Evolutionary conservation across 768 basidiomycete genomes (phyloP), one percentile per base, ranked within the genome.

Genomic region (Pluteus cervinus): DNA sequence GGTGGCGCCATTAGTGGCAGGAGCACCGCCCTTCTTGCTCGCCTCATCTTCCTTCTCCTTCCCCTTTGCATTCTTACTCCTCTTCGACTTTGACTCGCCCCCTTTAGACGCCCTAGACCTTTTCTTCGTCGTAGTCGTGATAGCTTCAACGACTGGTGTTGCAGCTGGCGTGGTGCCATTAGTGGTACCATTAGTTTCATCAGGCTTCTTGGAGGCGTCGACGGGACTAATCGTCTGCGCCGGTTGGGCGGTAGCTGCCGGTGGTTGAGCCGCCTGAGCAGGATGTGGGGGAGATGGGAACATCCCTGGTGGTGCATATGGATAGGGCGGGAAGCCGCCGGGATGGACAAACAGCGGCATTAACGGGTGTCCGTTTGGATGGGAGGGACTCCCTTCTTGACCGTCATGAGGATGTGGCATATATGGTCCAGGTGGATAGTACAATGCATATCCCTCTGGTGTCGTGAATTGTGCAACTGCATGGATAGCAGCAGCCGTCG

Each of bases 291-390:
- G 41, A 9, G 47, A 36, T 4, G 55, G 56, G 36, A 61, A 62
- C 39, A 63, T 53, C 11, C 32, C 34, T 18, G 60, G 60, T 14
- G 60, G 63, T 37, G 62, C 65, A 31, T 61, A 58, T 7, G 57
- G 48, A 40, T 61, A 65, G 4, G 62, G 58, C 21, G 62, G 62
- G 39, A 62, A 66, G 1, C 45, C 48, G 3, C 59, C 59, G 3
- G 64, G 55, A 34, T 58, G 63, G 18, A 70, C 57, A 37, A 64
- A 68, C 41, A 66, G 66, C 4, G 63, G 68, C 46, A 68, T 56
- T 11, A 59, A 49, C 7, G 57, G 48, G 42, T 63, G 61, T 4
- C 64, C 63, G 41, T 61, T 63, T 2, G 53, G 35, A 31, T 57
- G 60, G 12, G 54, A 44, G 24, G 53, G 42, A 18, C 51, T 39